phyloP scores from a whole-genome alignment of 345 rosid species.

The Citrus inodora region DNA sequence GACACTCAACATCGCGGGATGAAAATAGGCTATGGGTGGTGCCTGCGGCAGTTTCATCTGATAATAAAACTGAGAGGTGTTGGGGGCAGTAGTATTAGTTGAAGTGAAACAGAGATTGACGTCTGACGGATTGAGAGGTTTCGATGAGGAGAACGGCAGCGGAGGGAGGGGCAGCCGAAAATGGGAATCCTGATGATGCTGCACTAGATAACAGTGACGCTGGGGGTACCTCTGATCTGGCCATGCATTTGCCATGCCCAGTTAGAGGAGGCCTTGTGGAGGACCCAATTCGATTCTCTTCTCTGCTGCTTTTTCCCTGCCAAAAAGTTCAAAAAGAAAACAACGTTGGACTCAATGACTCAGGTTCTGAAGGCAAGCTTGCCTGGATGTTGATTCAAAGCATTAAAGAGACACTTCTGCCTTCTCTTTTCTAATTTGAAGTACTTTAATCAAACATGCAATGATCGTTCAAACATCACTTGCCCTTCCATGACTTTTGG shows the following conservation, averaged over 20 bases:
- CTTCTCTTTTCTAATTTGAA: neutral
- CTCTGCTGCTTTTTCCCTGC: conserved; percentile 63
- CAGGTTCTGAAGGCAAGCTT: neutral
- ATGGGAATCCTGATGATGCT: conserved; percentile 99
- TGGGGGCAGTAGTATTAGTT: conserved; percentile 19
- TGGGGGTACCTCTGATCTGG: conserved; percentile 45
- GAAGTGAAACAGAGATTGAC: conserved; percentile 41
- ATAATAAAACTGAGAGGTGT: conserved; percentile 27
- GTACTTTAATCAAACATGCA: neutral
- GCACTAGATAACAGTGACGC: conserved; percentile 67
- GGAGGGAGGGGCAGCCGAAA: conserved; percentile 50
- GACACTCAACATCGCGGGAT: neutral
- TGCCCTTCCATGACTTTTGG: neutral
- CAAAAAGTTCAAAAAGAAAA: neutral
- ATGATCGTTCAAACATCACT: neutral
- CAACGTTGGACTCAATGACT: neutral
- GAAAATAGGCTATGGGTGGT: conserved; percentile 36
- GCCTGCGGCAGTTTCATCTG: conserved; percentile 46
- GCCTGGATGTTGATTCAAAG: neutral
- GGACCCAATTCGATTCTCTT: conserved; percentile 38
- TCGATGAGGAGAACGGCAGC: conserved; percentile 51
- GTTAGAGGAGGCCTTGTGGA: conserved; percentile 43
- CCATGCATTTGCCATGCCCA: conserved; percentile 77
- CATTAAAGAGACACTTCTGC: neutral
- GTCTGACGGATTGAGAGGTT: conserved; percentile 35